A percentile compares a stretch with the other conserved stretches of the same genome.
Conservation (phyloP, 805 yeast genomes). For the Debaryomyces tyrocola region DNA sequence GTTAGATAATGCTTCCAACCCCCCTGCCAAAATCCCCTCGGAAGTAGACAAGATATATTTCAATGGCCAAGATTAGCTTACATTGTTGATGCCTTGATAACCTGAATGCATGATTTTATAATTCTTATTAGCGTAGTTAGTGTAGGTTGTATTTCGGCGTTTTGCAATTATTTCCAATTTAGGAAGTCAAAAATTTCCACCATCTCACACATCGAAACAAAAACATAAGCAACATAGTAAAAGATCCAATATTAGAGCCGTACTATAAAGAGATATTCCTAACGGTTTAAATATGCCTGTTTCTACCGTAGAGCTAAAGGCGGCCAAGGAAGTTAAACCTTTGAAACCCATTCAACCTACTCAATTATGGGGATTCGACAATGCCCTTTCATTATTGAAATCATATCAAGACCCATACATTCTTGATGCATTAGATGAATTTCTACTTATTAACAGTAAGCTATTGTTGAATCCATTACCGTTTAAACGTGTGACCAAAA, state of each 20-base stretch:
- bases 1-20: slow-evolving; percentile 16
- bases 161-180: slow-evolving; percentile 9
- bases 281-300: slow-evolving; percentile 6
- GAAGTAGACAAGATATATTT: slow-evolving; percentile 38
- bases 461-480: slow-evolving; percentile 34
- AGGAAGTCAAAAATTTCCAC: slow-evolving; percentile 13
- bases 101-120: too few species aligned
- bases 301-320: slow-evolving; percentile 4
- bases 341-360: slow-evolving; percentile 35
- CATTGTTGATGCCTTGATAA: not conserved
- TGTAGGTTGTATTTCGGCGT: too few species aligned
- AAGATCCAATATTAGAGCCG: not conserved
- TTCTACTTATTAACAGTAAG: slow-evolving; percentile 30
- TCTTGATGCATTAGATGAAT: slow-evolving; percentile 40
- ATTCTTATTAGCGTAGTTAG: too few species aligned
- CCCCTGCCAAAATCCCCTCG: slow-evolving; percentile 38
- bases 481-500: slow-evolving; percentile 11
- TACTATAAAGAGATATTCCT: not conserved
- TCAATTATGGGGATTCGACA: slow-evolving; percentile 40
- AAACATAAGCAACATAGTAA: not conserved
- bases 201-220: not conserved
- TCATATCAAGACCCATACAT: slow-evolving; percentile 30
- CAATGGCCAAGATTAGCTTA: slow-evolving; percentile 6
- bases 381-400: slow-evolving; percentile 33
- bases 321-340: slow-evolving; percentile 9